These are phyloP conservation scores for Colletotrichum sp. DNA, from an alignment of 2,329 filamentous ascomycete genomes.

Conservation along the genomic window DNA sequence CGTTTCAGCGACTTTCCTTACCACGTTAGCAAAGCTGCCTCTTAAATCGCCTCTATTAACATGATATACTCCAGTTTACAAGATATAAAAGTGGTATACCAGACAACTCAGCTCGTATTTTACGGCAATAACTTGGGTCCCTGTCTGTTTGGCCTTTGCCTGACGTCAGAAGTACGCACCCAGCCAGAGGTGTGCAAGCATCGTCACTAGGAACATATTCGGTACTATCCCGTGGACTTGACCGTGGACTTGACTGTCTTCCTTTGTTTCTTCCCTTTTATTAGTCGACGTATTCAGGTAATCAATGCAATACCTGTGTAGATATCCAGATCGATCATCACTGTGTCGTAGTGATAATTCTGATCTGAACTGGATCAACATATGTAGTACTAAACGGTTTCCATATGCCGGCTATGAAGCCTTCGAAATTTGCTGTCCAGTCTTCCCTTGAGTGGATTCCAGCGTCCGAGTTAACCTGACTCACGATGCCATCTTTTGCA, in stretches of 20 bases:
- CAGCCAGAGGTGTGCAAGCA: background rate
- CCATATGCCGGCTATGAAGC: background rate
- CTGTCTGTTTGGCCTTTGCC: background rate
- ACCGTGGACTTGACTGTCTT: accelerated
- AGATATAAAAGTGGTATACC: background rate
- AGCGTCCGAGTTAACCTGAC: no score
- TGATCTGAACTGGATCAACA: background rate
- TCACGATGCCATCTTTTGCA: background rate
- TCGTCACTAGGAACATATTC: background rate
- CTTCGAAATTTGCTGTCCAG: background rate
- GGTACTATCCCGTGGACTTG: background rate
- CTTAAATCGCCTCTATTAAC: background rate
- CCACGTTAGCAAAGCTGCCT: background rate
- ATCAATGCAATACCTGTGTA: background rate
- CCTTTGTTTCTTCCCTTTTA: background rate
- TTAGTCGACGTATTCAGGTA: background rate
- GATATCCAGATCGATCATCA: background rate
- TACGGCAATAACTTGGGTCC: background rate
- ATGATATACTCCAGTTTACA: no score
- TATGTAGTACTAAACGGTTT: background rate
- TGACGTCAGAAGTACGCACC: background rate
- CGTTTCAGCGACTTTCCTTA: no score
- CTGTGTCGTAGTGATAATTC: background rate
- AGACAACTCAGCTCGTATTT: background rate
- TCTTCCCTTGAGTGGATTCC: background rate